Percentiles rank a stretch among this genome's conserved stretches.
phyloP scores from a whole-genome alignment of 441 rosid genomes.

The Populus tomentosa region DNA sequence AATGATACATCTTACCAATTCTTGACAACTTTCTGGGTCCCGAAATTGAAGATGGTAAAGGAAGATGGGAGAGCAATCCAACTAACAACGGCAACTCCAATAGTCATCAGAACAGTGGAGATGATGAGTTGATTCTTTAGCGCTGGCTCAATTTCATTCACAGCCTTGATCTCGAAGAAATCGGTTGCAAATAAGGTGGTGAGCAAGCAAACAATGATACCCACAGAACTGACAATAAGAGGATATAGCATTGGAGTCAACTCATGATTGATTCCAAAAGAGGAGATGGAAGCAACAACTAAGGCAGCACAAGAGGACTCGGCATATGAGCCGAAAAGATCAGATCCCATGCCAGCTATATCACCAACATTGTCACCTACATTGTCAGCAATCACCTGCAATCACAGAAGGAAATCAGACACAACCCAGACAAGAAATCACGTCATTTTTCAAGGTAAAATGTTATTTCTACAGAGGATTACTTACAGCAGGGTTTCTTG shows the following conservation, averaged over 20 bases:
- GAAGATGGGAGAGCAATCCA: slow-evolving; percentile 61
- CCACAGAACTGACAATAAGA: slow-evolving; percentile 72
- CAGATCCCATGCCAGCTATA: slow-evolving; percentile 98
- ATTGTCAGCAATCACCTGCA: slow-evolving; percentile 79
- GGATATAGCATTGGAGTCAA: slow-evolving; percentile 84
- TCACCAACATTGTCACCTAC: slow-evolving; percentile 98
- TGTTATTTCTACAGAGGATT: background rate
- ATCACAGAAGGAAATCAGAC: slow-evolving; percentile 78
- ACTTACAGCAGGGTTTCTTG: slow-evolving; percentile 51
- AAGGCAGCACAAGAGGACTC: slow-evolving; percentile 93
- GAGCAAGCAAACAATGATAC: slow-evolving; percentile 75
- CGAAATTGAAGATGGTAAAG: slow-evolving; percentile 85
- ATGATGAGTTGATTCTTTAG: slow-evolving; percentile 8
- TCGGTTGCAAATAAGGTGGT: slow-evolving; percentile 88
- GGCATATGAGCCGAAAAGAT: slow-evolving; percentile 93
- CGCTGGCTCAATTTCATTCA: slow-evolving; percentile 82
- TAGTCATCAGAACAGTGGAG: no score
- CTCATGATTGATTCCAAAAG: slow-evolving; percentile 80
- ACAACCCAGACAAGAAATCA: slow-evolving; percentile 21
- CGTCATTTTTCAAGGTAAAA: background rate
- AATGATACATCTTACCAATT: slow-evolving; percentile 50
- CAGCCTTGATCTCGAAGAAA: slow-evolving; percentile 77
- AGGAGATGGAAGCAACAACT: slow-evolving; percentile 89
- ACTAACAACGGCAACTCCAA: no score
- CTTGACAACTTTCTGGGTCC: slow-evolving; percentile 74